A percentile compares a stretch with the other conserved stretches of the same genome.
Evolutionary conservation across 139 green algal genomes (phyloP).

Genomic region (Chloropicon primus): DNA sequence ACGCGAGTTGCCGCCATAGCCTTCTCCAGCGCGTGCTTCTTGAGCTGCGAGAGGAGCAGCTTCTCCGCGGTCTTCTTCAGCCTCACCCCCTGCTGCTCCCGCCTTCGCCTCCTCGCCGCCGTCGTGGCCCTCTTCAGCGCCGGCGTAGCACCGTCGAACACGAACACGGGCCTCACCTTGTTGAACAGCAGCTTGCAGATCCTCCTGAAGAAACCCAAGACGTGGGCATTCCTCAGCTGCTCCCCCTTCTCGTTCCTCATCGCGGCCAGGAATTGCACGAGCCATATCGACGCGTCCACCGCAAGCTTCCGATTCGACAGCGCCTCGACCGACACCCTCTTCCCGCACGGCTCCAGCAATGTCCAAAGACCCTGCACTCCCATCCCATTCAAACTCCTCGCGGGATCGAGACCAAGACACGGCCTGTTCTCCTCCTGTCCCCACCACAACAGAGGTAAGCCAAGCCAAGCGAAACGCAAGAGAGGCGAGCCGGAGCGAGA

Average conservation of each 20-base stretch:
- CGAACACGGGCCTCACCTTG: slow-evolving; percentile 81
- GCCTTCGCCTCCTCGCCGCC: slow-evolving; percentile 21
- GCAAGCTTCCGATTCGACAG: slow-evolving; percentile 68
- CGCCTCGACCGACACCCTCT: slow-evolving; percentile 66
- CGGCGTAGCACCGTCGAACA: slow-evolving; percentile 93
- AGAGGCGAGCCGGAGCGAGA: too few species aligned
- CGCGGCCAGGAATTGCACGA: background rate
- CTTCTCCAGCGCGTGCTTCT: slow-evolving; percentile 25
- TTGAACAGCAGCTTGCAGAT: slow-evolving; percentile 94
- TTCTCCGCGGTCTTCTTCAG: slow-evolving; percentile 77
- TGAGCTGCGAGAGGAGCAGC: slow-evolving; percentile 82
- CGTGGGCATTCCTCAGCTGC: slow-evolving; percentile 80
- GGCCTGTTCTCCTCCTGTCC: too few species aligned
- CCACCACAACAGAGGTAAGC: too few species aligned
- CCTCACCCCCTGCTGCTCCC: slow-evolving; percentile 53
- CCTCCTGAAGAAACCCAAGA: slow-evolving; percentile 89
- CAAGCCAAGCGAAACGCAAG: too few species aligned
- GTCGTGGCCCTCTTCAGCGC: slow-evolving; percentile 79
- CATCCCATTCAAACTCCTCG: slow-evolving; percentile 37
- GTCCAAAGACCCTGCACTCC: slow-evolving; percentile 67
- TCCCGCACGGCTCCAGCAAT: slow-evolving; percentile 73
- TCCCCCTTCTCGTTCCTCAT: slow-evolving; percentile 82
- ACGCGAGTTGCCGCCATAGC: slow-evolving; percentile 11
- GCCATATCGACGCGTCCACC: slow-evolving; percentile 39
- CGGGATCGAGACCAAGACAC: too few species aligned